phyloP scores from a whole-genome alignment of 495 filamentous ascomycete species.

The Podospora tetraspora region DNA sequence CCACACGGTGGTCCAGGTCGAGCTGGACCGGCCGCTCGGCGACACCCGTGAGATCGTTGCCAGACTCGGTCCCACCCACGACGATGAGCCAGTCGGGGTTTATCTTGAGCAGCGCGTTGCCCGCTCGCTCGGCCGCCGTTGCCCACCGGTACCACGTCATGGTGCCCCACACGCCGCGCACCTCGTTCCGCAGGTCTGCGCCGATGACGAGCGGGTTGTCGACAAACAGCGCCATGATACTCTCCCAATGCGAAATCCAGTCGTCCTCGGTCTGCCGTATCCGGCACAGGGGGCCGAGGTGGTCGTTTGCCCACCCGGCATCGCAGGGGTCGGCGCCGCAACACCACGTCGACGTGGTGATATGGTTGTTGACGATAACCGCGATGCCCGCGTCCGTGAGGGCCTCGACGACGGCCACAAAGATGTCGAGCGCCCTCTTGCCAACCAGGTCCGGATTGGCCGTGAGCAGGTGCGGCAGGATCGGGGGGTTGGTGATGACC shows the following conservation, averaged over 20 bases:
- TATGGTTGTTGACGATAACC: slow-evolving; percentile 58
- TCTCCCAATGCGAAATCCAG: slow-evolving; percentile 58
- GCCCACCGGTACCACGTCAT: slow-evolving; percentile 57
- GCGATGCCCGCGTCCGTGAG: slow-evolving; percentile 53
- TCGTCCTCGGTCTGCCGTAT: slow-evolving; percentile 51
- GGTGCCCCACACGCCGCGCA: slow-evolving; percentile 57
- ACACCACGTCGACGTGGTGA: slow-evolving; percentile 57
- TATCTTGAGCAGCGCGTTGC: slow-evolving; percentile 49
- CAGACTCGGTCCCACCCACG: slow-evolving; percentile 55
- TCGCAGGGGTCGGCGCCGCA: slow-evolving; percentile 57
- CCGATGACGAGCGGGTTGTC: slow-evolving; percentile 52
- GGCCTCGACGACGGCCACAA: slow-evolving; percentile 46
- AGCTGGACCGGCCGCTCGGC: slow-evolving; percentile 47
- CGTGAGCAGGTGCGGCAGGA: slow-evolving; percentile 42
- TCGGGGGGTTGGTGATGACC: slow-evolving; percentile 47
- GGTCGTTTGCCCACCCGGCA: slow-evolving; percentile 53
- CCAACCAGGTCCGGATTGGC: slow-evolving; percentile 52
- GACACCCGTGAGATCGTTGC: slow-evolving; percentile 52
- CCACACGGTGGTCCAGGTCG: slow-evolving; percentile 45
- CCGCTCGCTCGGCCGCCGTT: slow-evolving; percentile 50
- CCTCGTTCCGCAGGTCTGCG: slow-evolving; percentile 57
- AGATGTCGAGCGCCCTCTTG: slow-evolving; percentile 49
- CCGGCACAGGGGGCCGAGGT: slow-evolving; percentile 48
- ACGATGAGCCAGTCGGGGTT: slow-evolving; percentile 57
- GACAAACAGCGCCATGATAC: slow-evolving; percentile 47